Conservation (phyloP, 192 early-diverging fungal genomes). For the Coemansia sp. region DNA sequence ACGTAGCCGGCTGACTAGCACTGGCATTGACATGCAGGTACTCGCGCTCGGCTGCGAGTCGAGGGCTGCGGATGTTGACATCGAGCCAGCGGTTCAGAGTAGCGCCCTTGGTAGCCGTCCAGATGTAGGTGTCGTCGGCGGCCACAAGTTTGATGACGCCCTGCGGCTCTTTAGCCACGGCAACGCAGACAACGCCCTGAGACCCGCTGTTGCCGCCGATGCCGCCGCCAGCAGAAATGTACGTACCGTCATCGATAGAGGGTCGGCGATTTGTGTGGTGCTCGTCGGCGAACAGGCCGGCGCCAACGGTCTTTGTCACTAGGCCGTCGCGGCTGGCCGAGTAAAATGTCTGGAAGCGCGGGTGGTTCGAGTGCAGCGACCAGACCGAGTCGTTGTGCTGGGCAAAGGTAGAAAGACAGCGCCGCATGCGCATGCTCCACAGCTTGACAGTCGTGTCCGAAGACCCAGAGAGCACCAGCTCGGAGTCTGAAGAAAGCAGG, state of each 20-base stretch:
- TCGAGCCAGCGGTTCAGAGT: constrained; percentile 78
- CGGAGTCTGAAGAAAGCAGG: constrained; percentile 82
- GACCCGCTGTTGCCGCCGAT: background rate
- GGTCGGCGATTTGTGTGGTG: constrained; percentile 6
- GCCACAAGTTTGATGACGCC: constrained; percentile 86
- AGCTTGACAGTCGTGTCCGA: constrained; percentile 95
- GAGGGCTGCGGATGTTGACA: constrained; percentile 21
- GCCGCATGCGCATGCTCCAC: constrained; percentile 87
- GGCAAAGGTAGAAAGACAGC: constrained; percentile 85
- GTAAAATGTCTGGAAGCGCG: constrained; percentile 86
- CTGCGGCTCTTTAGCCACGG: constrained; percentile 78
- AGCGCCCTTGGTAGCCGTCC: constrained; percentile 86
- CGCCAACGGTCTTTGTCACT: constrained; percentile 76
- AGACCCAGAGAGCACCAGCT: constrained; percentile 84
- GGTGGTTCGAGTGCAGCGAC: constrained; percentile 83
- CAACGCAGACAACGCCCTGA: constrained; percentile 61
- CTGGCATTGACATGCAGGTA: background rate
- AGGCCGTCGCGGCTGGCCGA: constrained; percentile 88
- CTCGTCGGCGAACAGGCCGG: constrained; percentile 44
- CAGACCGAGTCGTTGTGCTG: constrained; percentile 88
- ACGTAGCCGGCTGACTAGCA: background rate
- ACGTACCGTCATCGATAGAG: constrained; percentile 16
- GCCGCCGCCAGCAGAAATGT: background rate
- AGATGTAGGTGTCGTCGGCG: constrained; percentile 79
- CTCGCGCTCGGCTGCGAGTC: background rate